Evolutionary conservation across 2,329 filamentous ascomycete genomes (phyloP).

Genomic region (Drechslerella stenobrocha): DNA sequence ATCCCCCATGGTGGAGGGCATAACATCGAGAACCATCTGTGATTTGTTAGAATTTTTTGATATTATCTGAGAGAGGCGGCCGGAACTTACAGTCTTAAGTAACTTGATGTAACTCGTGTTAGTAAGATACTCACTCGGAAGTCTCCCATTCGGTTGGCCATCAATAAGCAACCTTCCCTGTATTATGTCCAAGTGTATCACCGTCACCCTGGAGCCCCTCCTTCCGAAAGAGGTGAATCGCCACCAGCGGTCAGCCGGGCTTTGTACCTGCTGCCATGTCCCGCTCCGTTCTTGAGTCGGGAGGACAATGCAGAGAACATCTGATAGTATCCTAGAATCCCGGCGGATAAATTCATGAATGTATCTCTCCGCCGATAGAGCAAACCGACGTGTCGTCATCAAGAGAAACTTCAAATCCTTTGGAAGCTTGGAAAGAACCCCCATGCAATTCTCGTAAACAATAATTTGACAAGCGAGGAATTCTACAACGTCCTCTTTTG

Average conservation of each 20-base stretch:
- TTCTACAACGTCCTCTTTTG: background rate
- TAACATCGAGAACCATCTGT: slow-evolving; percentile 53
- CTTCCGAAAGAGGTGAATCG: slow-evolving; percentile 49
- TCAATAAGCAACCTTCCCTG: slow-evolving; percentile 61
- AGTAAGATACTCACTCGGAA: slow-evolving; percentile 59
- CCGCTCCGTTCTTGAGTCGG: background rate
- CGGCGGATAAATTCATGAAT: background rate
- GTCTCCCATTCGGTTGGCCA: slow-evolving; percentile 59
- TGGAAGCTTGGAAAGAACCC: slow-evolving; percentile 9
- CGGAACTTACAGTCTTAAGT: slow-evolving; percentile 57
- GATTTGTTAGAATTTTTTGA: slow-evolving; percentile 5
- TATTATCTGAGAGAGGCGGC: background rate
- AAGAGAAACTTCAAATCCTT: background rate
- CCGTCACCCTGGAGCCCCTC: slow-evolving; percentile 53
- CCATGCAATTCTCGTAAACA: slow-evolving; percentile 5
- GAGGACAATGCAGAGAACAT: background rate
- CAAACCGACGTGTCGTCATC: slow-evolving; percentile 4
- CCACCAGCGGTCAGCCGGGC: slow-evolving; percentile 50
- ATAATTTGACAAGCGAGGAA: slow-evolving; percentile 4
- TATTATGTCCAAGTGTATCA: slow-evolving; percentile 60
- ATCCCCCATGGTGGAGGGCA: slow-evolving; percentile 54
- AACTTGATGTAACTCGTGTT: slow-evolving; percentile 57
- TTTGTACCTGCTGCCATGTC: background rate
- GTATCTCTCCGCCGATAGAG: background rate
- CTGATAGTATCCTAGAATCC: background rate